Evolutionary conservation across 352 stramenopile genomes (phyloP), one percentile per base, ranked within the genome.

Genomic region (Phytophthora capsici): DNA sequence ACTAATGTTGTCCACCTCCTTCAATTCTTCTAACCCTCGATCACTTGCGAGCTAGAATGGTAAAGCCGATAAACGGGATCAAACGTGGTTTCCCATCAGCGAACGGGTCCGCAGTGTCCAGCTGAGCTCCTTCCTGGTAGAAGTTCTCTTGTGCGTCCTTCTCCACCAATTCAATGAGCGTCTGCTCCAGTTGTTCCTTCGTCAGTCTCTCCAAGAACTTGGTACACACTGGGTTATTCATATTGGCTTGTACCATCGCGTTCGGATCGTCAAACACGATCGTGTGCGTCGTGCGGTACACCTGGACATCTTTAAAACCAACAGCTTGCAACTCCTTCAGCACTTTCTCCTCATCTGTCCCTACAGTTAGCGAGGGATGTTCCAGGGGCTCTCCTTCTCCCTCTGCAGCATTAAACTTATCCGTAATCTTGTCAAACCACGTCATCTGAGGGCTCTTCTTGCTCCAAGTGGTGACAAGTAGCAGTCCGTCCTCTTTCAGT

Each of bases 391-490:
- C 56, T 9, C 56, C 69, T 13, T 63, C 48, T 3, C 52, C 52
- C 17, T 47, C 56, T 10, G 34, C 32, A 6, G 51, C 64, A 52
- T 80, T 80, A 37, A 70, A 69, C 28, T 75, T 56, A 34, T 68
- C 59, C 5, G 68, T 67, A 30, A 79, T 30, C n/a, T 28, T 47
- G 30, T 81, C 69, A 16, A 70, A 73, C 72, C 72, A 84, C 3
- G 38, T 6, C 38, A 80, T 61, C 37, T 82, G 75, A 20, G 73
- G 56, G 36, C 73, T 85, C 47, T 77, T 66, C 13, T 60, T 61
- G 38, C 72, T 67, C 77, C 77, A 85, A 1, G 60, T 63, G 6
- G 77, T 85, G 26, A 70, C 59, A n/a, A 84, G n/a, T 23, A 82
- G 32, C 23, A 84, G 37, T 9, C 73, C 73, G 47, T 67, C 73